These are phyloP conservation scores for Aspergillus sp. DNA, from an alignment of 2,329 filamentous ascomycete genomes.

Conservation along the genomic window DNA sequence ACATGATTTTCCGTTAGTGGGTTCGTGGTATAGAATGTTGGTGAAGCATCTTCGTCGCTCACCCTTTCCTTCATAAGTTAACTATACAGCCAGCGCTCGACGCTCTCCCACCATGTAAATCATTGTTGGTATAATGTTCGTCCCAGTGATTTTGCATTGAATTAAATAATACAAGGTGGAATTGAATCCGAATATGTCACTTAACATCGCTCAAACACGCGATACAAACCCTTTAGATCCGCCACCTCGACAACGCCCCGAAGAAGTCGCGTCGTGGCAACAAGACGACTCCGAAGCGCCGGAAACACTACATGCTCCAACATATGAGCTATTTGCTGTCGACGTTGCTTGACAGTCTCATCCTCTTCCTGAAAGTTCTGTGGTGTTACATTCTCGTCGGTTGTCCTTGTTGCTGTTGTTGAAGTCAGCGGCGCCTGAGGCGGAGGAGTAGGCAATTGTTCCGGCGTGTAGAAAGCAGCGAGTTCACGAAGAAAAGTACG, in stretches of 20 bases:
- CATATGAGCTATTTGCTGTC: conserved; percentile 68
- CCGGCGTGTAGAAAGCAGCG: conserved; percentile 86
- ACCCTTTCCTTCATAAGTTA: too few species aligned
- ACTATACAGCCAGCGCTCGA: too few species aligned
- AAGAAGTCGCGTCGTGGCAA: conserved; percentile 77
- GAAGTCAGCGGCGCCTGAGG: neutral
- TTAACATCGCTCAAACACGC: conserved; percentile 92
- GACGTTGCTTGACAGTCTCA: conserved; percentile 50
- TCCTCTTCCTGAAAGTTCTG: conserved; percentile 44
- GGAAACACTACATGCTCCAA: conserved; percentile 89
- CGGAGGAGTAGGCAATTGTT: conserved; percentile 64
- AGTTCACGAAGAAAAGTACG: conserved; percentile 80
- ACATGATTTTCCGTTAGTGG: too few species aligned
- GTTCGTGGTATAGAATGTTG: too few species aligned
- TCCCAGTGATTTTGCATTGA: too few species aligned
- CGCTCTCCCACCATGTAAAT: too few species aligned
- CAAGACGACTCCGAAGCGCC: conserved; percentile 75
- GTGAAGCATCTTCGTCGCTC: too few species aligned
- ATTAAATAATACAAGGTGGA: too few species aligned
- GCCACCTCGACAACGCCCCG: conserved; percentile 82
- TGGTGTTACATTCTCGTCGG: conserved; percentile 7
- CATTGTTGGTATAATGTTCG: too few species aligned
- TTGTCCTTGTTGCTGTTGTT: conserved; percentile 1
- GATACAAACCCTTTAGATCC: conserved; percentile 86
- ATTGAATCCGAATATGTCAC: neutral